Evolutionary conservation across 176 grass and related monocot species (phyloP).

Genomic region (Echinochloa phyllopogon): DNA sequence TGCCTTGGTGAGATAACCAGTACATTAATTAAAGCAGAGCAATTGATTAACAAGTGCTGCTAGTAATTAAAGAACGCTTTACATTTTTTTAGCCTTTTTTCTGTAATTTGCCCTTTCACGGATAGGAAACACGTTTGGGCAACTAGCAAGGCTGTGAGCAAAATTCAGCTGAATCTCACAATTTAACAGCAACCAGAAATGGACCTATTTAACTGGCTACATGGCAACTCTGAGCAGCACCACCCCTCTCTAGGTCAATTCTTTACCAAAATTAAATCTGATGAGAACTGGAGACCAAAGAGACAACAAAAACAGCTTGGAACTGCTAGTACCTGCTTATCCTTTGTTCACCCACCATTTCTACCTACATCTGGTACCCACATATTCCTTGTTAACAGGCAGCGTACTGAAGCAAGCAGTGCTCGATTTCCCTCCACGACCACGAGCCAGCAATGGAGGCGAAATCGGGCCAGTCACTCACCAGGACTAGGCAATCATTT

Average conservation of each 20-base stretch:
- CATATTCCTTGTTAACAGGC: slow-evolving; percentile 3
- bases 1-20: too few species aligned
- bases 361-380: neutral
- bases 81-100: neutral
- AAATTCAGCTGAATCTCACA: neutral
- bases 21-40: too few species aligned
- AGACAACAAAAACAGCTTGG: neutral
- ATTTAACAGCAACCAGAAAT: neutral
- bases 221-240: neutral
- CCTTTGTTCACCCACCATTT: neutral
- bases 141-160: neutral
- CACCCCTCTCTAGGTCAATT: neutral
- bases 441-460: neutral
- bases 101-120: neutral
- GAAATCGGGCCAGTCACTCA: neutral
- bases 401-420: neutral
- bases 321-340: neutral
- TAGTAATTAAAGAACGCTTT: neutral
- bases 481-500: neutral
- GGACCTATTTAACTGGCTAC: rapidly evolving
- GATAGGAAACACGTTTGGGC: too few species aligned
- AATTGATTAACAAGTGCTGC: neutral
- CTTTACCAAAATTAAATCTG: neutral
- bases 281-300: too few species aligned
- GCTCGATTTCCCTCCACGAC: neutral